Base-by-base conservation (phyloP, 2,329 filamentous ascomycete genomes). In the Colletotrichum horii region DNA sequence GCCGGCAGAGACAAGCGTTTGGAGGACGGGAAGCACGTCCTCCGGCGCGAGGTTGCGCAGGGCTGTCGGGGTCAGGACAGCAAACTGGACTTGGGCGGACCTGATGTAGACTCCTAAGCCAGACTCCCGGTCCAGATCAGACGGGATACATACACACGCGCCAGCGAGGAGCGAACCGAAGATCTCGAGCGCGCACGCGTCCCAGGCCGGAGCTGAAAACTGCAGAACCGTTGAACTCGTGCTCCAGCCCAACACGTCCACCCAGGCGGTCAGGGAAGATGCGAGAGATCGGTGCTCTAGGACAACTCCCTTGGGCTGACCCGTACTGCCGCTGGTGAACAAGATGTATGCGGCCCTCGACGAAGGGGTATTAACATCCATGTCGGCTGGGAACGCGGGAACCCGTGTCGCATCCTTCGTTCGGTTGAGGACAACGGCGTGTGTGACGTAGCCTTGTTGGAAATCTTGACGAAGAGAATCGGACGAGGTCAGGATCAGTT, bases 1-100 rank as follows among this genome's bases (percentile, higher is more conserved):
- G 28, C 79, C 78, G 22, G 56, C 75, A 6, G 79, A 75, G 36
- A n/a, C 66, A 2, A 79, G 60, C 12, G 70, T 74, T 12, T 66
- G 36, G 16, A 79, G 68, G 1, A 6, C 3, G 24, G 48, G 16
- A 12, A 26, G 12, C 36, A 32, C 52, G 16, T 32, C 43, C 30
- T 12, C 30, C 19, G 64, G 64, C 19, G 38, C 15, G 24, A 66
- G 38, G 38, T 38, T 66, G 12, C 64, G 64, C 43, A 43, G 8
- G 9, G 58, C 52, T 11, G 66, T 58, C 12, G 66, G 66, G n/a
- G 66, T 69, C 16, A 69, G 19, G 11, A 36, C 0, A 3, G 66
- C 66, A 52, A 1, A 69, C 4, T 69, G n/a, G 30, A 36, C 66
- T 14, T 4, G 48, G 14, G 56, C 4, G 8, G 48, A 11, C n/a